Percentiles rank a stretch among this genome's conserved stretches.
Conservation (phyloP, 1,139 yeast genomes). For the Candida glucosophila region DNA sequence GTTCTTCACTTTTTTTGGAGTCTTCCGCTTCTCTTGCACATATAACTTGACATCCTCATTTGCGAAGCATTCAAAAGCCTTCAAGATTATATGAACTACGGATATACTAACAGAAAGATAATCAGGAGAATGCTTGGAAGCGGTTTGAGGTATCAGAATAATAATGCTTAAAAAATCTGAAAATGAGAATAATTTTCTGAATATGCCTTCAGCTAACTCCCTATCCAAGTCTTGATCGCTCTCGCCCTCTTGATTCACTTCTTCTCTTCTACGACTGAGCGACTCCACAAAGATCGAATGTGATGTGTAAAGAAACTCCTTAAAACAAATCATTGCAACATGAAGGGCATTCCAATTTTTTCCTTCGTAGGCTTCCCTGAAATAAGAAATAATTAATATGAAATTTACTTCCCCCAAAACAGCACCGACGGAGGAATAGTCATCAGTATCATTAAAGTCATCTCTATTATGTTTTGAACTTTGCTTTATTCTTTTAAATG, state of each 20-base stretch:
- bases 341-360: slow-evolving; percentile 53
- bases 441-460: slow-evolving; percentile 19
- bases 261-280: slow-evolving; percentile 18
- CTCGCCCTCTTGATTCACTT: slow-evolving; percentile 17
- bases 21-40: slow-evolving; percentile 40
- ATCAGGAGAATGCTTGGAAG: slow-evolving; percentile 56
- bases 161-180: slow-evolving; percentile 55
- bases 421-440: slow-evolving; percentile 59
- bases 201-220: slow-evolving; percentile 41
- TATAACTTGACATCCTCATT: slow-evolving; percentile 52
- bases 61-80: slow-evolving; percentile 59
- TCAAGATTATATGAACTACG: slow-evolving; percentile 57
- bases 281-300: slow-evolving; percentile 35
- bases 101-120: slow-evolving; percentile 59
- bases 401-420: slow-evolving; percentile 62
- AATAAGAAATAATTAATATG: slow-evolving; percentile 46
- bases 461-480: not conserved
- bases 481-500: slow-evolving; percentile 18
- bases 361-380: slow-evolving; percentile 45
- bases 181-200: slow-evolving; percentile 49
- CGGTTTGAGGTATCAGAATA: slow-evolving; percentile 54
- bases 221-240: slow-evolving; percentile 40
- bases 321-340: slow-evolving; percentile 63
- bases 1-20: slow-evolving; percentile 17
- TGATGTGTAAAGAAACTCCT: slow-evolving; percentile 53